Evolutionary conservation across 257 asterid species (phyloP).

Genomic region (Scutellaria minor): DNA sequence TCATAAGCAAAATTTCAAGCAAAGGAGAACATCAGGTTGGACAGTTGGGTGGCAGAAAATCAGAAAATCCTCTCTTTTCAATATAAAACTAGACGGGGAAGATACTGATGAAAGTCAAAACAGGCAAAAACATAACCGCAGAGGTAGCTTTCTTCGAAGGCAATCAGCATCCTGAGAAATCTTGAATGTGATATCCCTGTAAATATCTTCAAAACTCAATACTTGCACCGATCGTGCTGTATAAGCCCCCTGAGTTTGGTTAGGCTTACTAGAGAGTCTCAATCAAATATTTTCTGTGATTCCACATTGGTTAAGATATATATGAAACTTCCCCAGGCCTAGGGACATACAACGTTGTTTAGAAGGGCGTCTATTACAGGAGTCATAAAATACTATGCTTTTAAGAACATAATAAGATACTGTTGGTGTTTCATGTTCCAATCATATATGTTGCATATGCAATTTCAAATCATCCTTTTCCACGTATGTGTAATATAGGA

Average conservation of each 20-base stretch:
- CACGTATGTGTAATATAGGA: neutral
- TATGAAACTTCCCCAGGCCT: neutral
- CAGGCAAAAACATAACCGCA: slow-evolving; percentile 38
- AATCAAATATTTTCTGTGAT: slow-evolving; percentile 22
- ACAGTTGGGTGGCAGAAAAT: slow-evolving; percentile 63
- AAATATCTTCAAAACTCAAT: slow-evolving; percentile 9
- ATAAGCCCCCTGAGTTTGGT: neutral
- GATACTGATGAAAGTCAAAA: slow-evolving; percentile 49
- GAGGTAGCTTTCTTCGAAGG: slow-evolving; percentile 45
- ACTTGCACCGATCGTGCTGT: neutral
- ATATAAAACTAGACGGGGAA: slow-evolving; percentile 45
- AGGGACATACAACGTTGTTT: neutral
- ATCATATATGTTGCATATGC: slow-evolving; percentile 2
- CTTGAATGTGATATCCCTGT: neutral
- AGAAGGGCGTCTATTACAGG: neutral
- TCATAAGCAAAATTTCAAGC: slow-evolving; percentile 48
- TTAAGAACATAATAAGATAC: neutral
- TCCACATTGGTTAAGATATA: slow-evolving; percentile 17
- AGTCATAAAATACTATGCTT: neutral
- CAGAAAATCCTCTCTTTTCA: slow-evolving; percentile 57
- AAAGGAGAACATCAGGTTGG: slow-evolving; percentile 58
- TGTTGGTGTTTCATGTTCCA: neutral
- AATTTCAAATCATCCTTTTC: neutral
- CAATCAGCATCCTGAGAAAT: slow-evolving; percentile 49
- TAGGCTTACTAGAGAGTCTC: slow-evolving; percentile 24